phyloP scores from a whole-genome alignment of 805 yeast species.

The Lipomyces orientalis region DNA sequence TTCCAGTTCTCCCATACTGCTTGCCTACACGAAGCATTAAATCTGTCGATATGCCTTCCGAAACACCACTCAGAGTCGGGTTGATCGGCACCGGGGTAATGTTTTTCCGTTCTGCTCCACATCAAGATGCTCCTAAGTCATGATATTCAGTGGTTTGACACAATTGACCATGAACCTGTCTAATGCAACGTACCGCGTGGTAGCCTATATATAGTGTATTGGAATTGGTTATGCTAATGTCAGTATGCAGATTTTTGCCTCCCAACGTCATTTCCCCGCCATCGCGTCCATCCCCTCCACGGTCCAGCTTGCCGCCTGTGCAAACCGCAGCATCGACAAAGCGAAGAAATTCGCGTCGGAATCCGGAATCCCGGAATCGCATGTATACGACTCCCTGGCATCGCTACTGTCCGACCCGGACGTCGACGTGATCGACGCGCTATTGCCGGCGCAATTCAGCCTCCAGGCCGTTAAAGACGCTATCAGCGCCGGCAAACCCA shows the following conservation, averaged over 20 bases:
- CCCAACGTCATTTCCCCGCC: slow-evolving; percentile 80
- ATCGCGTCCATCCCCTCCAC: slow-evolving; percentile 53
- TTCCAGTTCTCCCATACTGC: neutral
- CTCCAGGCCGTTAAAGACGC: slow-evolving; percentile 71
- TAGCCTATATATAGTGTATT: neutral
- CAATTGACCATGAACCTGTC: neutral
- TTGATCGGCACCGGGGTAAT: slow-evolving; percentile 44
- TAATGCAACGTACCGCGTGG: slow-evolving; percentile 1
- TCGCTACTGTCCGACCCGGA: slow-evolving; percentile 67
- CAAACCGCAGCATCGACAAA: slow-evolving; percentile 81
- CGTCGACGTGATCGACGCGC: slow-evolving; percentile 79
- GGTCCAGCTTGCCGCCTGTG: slow-evolving; percentile 70
- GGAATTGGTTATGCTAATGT: neutral
- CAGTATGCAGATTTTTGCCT: slow-evolving; percentile 70
- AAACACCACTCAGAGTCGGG: slow-evolving; percentile 42
- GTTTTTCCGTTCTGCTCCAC: slow-evolving; percentile 2
- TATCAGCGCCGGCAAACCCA: slow-evolving; percentile 74
- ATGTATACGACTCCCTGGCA: slow-evolving; percentile 67
- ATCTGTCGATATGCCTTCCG: slow-evolving; percentile 5
- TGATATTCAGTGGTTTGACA: neutral
- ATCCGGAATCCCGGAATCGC: slow-evolving; percentile 57
- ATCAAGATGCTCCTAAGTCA: too few relatives aligned
- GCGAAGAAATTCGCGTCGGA: slow-evolving; percentile 77
- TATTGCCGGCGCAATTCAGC: slow-evolving; percentile 87
- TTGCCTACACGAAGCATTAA: neutral